Evolutionary conservation across 805 yeast species (phyloP).

Genomic region (Nakazawaea ishiwadae): DNA sequence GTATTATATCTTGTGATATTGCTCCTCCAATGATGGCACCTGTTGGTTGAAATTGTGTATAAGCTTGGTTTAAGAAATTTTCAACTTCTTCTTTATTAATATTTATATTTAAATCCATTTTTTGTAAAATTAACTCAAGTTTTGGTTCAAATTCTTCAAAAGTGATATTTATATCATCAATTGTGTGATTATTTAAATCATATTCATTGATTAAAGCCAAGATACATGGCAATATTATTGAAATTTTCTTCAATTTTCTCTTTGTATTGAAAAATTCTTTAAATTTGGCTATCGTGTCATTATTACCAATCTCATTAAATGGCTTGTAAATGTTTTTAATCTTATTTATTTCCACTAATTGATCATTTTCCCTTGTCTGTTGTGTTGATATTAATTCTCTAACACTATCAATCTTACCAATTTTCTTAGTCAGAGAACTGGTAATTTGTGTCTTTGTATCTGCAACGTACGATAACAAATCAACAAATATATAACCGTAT

Average conservation of each 20-base stretch:
- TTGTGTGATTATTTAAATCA: conserved; percentile 20
- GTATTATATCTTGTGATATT: conserved; percentile 85
- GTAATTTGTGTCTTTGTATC: conserved; percentile 42
- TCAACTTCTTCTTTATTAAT: conserved; percentile 34
- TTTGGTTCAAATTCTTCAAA: conserved; percentile 23
- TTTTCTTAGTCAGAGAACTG: conserved; percentile 38
- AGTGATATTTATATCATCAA: conserved; percentile 20
- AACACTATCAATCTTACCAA: conserved; percentile 43
- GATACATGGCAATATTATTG: conserved; percentile 55
- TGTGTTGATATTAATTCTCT: conserved; percentile 37
- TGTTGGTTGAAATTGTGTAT: conserved; percentile 72
- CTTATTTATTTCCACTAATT: conserved; percentile 29
- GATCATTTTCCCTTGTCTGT: conserved; percentile 31
- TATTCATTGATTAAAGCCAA: conserved; percentile 50
- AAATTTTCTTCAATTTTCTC: conserved; percentile 40
- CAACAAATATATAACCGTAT: conserved; percentile 78
- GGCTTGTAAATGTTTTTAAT: conserved; percentile 32
- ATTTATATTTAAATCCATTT: conserved; percentile 35
- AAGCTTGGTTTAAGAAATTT: conserved; percentile 42
- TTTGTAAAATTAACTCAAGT: conserved; percentile 25
- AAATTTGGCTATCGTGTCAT: conserved; percentile 32
- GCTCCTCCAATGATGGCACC: conserved; percentile 89
- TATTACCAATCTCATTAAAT: conserved; percentile 30
- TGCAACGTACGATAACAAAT: conserved; percentile 62
- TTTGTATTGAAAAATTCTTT: conserved; percentile 21